Evolutionary conservation across 2,329 filamentous ascomycete genomes (phyloP).

Genomic region (Trichoderma simmonsii): DNA sequence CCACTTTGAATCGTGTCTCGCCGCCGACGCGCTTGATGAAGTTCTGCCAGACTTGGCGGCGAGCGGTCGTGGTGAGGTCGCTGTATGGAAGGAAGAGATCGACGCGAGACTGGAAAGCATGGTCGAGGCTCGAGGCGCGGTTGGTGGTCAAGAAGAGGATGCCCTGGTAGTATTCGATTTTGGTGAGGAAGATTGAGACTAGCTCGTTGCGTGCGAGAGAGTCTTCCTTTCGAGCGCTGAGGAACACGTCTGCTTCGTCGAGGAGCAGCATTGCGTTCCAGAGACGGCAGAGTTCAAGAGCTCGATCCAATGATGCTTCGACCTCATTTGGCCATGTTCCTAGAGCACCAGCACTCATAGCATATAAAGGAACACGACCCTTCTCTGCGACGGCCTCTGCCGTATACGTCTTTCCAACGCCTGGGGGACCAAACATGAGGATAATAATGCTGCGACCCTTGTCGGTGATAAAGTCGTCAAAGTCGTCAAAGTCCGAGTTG

Average conservation of each 20-base stretch:
- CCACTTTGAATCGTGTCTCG: neutral
- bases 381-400: conserved; percentile 40
- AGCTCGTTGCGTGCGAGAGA: conserved; percentile 36
- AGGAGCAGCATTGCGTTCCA: conserved; percentile 45
- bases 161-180: conserved; percentile 38
- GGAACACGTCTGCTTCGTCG: conserved; percentile 44
- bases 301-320: conserved; percentile 31
- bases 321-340: conserved; percentile 33
- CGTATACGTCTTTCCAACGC: conserved; percentile 47
- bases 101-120: neutral
- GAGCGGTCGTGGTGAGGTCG: neutral
- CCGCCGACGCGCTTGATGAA: neutral
- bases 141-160: conserved; percentile 20
- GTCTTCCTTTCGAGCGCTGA: conserved; percentile 34
- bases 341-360: conserved; percentile 6
- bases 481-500: conserved; percentile 25
- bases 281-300: conserved; percentile 41
- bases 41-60: neutral
- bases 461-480: conserved; percentile 30
- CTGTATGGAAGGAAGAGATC: neutral
- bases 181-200: conserved; percentile 35
- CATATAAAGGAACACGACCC: conserved; percentile 4
- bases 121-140: neutral
- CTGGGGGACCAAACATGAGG: conserved; percentile 43
- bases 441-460: conserved; percentile 44